Percentiles rank a stretch among this genome's conserved stretches.
phyloP scores from a whole-genome alignment of 83 land plant genomes.

The Picea abies region DNA sequence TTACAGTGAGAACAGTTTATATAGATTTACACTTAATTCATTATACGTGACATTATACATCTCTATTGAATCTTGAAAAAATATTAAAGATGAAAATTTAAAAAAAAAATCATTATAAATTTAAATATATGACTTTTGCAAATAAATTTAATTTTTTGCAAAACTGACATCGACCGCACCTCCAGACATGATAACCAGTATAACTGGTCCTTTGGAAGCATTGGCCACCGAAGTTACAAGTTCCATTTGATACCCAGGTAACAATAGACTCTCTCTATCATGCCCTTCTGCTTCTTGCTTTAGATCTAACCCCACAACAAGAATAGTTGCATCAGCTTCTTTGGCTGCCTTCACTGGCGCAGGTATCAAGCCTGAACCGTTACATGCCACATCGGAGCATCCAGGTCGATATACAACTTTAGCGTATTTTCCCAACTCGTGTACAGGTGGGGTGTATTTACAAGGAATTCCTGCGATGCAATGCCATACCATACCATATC shows the following conservation, averaged over 20 bases:
- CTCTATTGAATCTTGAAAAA: too few relatives aligned
- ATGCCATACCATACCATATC: not conserved
- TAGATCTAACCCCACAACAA: slow-evolving; percentile 54
- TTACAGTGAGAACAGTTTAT: too few relatives aligned
- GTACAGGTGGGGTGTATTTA: slow-evolving; percentile 23
- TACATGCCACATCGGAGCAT: slow-evolving; percentile 27
- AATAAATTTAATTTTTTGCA: slow-evolving; percentile 26
- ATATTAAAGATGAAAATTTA: too few relatives aligned
- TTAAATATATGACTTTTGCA: too few relatives aligned
- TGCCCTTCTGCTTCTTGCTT: slow-evolving; percentile 42
- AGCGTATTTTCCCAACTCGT: slow-evolving; percentile 44
- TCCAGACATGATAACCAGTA: slow-evolving; percentile 56
- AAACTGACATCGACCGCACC: slow-evolving; percentile 60
- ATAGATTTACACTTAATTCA: too few relatives aligned
- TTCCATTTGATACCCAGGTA: slow-evolving; percentile 54
- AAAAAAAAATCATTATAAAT: too few relatives aligned
- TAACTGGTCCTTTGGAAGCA: slow-evolving; percentile 45
- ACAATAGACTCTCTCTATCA: slow-evolving; percentile 40
- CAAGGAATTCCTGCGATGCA: slow-evolving; percentile 45
- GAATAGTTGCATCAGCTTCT: slow-evolving; percentile 40
- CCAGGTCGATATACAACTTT: slow-evolving; percentile 28
- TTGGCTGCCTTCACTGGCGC: slow-evolving; percentile 36
- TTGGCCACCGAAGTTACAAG: slow-evolving; percentile 39
- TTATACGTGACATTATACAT: too few relatives aligned
- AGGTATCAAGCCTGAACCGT: slow-evolving; percentile 10